These are phyloP conservation scores for Suillus spraguei DNA, from an alignment of 768 basidiomycete genomes.

Conservation along the genomic window DNA sequence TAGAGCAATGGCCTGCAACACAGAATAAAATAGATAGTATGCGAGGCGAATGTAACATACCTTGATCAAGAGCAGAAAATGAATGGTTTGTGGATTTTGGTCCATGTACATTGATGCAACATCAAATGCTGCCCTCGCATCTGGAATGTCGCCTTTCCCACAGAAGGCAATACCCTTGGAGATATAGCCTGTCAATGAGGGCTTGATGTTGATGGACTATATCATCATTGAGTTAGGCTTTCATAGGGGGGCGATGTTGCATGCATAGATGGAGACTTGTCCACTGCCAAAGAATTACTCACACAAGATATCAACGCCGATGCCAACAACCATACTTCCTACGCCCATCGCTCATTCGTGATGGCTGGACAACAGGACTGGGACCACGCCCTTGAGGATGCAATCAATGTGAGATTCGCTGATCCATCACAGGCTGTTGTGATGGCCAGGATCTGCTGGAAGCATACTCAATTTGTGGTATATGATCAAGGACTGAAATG, in stretches of 20 bases:
- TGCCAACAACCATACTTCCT: too few species aligned
- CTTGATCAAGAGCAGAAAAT: not conserved
- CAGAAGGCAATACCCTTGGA: not conserved
- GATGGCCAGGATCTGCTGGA: not conserved
- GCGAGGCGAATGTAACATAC: not conserved
- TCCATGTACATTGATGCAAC: not conserved
- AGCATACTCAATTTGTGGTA: not conserved
- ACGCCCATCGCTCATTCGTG: too few species aligned
- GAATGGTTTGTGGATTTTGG: not conserved
- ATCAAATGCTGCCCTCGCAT: not conserved
- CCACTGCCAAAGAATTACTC: too few species aligned
- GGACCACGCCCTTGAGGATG: too few species aligned
- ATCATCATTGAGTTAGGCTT: not conserved
- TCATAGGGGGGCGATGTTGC: not conserved
- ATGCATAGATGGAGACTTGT: too few species aligned
- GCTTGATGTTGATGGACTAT: not conserved
- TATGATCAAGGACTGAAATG: not conserved
- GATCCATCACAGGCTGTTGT: not conserved
- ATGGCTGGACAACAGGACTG: too few species aligned
- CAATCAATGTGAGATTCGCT: too few species aligned
- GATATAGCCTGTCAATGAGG: not conserved
- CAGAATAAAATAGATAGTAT: not conserved
- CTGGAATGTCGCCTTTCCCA: not conserved
- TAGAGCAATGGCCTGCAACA: not conserved
- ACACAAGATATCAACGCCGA: too few species aligned